phyloP scores from a whole-genome alignment of 176 grass and related monocot species.

The Musa itinerans region DNA sequence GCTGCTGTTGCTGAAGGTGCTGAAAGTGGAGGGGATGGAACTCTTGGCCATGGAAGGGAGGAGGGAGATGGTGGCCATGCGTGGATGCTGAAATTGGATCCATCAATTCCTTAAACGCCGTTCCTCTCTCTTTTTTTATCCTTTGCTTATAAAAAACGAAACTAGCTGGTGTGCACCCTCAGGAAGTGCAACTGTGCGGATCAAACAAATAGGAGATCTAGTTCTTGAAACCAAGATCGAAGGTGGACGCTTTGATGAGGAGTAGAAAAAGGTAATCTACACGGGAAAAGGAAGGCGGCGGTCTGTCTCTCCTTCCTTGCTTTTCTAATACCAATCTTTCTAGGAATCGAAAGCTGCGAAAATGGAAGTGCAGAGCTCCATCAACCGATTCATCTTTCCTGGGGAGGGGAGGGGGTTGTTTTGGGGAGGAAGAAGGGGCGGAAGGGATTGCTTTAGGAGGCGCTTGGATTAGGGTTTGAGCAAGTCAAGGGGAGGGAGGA shows the following conservation, averaged over 20 bases:
- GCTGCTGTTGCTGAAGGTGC: conserved; percentile 32
- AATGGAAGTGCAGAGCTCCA: background rate
- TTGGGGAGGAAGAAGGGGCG: background rate
- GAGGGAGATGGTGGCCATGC: conserved; percentile 38
- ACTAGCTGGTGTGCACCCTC: background rate
- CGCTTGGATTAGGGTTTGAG: background rate
- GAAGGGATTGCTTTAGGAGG: background rate
- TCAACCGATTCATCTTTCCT: background rate
- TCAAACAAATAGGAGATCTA: background rate
- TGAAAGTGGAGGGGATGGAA: conserved; percentile 44
- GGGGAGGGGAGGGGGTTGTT: background rate
- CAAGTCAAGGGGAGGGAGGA: conserved; percentile 1
- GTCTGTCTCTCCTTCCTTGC: background rate
- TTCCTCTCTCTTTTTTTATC: background rate
- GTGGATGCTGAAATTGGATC: conserved; percentile 56
- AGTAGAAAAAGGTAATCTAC: background rate
- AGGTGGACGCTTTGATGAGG: background rate
- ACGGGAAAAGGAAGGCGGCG: background rate
- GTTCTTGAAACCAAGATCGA: background rate
- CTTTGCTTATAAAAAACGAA: background rate
- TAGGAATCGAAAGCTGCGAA: background rate
- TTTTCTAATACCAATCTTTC: background rate
- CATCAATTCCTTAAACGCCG: conserved; percentile 21
- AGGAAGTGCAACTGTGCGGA: too few relatives aligned
- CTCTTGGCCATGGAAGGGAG: conserved; percentile 40